These are phyloP conservation scores for Trametes elegans DNA, from an alignment of 768 basidiomycete genomes.

Conservation along the genomic window DNA sequence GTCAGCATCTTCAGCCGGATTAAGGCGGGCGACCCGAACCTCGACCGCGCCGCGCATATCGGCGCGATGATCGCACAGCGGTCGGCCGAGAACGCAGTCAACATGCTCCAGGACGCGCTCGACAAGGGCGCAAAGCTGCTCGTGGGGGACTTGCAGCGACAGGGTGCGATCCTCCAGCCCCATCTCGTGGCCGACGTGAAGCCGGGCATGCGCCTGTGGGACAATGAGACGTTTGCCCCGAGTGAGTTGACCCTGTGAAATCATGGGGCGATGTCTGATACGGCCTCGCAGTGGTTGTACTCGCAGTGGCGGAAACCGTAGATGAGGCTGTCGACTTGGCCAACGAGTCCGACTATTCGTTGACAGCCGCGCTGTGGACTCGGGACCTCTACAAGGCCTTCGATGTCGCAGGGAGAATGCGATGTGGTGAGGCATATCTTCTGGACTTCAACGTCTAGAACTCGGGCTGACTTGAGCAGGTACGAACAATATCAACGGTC, in stretches of 20 bases:
- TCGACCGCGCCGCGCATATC: slow-evolving; percentile 31
- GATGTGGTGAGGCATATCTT: slow-evolving; percentile 37
- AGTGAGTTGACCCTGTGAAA: slow-evolving; percentile 34
- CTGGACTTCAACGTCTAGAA: neutral
- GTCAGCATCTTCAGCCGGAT: slow-evolving; percentile 32
- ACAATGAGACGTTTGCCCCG: slow-evolving; percentile 61
- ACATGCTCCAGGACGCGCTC: slow-evolving; percentile 44
- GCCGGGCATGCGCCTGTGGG: slow-evolving; percentile 51
- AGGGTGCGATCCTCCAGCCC: slow-evolving; percentile 47
- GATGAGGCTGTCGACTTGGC: slow-evolving; percentile 59
- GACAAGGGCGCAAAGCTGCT: slow-evolving; percentile 44
- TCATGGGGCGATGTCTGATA: too few species aligned
- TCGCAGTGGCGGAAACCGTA: slow-evolving; percentile 44
- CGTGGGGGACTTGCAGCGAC: slow-evolving; percentile 40
- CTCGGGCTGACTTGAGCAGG: slow-evolving; percentile 35
- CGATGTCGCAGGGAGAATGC: slow-evolving; percentile 46
- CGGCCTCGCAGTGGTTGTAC: slow-evolving; percentile 41
- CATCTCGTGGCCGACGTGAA: slow-evolving; percentile 48
- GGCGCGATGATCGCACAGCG: slow-evolving; percentile 42
- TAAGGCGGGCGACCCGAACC: slow-evolving; percentile 39
- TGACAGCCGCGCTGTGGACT: slow-evolving; percentile 54
- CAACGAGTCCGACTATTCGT: slow-evolving; percentile 51
- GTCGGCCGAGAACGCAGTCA: slow-evolving; percentile 45
- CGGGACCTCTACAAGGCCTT: slow-evolving; percentile 42
- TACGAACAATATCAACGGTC: slow-evolving; percentile 53